These are phyloP conservation scores for Zhuliangozyma blackwelliae DNA, from an alignment of 1,139 yeast genomes.

Conservation along the genomic window DNA sequence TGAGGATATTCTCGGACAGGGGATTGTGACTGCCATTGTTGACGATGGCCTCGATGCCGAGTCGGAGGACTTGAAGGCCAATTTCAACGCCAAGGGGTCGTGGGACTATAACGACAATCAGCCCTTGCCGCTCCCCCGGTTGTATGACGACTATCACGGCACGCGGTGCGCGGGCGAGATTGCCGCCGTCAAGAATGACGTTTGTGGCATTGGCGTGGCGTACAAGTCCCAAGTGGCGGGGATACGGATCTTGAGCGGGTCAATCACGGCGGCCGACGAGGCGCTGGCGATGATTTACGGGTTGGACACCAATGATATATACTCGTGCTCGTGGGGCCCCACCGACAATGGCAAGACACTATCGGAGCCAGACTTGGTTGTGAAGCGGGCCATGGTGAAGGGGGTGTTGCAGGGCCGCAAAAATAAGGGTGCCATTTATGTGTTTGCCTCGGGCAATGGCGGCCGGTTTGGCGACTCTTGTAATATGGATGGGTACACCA, in stretches of 20 bases:
- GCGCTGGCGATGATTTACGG: constrained; percentile 84
- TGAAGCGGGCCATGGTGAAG: constrained; percentile 73
- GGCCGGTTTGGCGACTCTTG: constrained; percentile 82
- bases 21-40: constrained; percentile 78
- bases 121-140: constrained; percentile 72
- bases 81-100: constrained; percentile 71
- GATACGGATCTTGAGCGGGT: constrained; percentile 78
- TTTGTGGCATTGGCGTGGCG: constrained; percentile 95
- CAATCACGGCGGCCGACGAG: constrained; percentile 80
- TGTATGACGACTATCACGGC: constrained; percentile 89
- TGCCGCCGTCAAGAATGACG: constrained; percentile 82
- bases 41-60: constrained; percentile 94
- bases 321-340: constrained; percentile 99
- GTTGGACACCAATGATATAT: constrained; percentile 79
- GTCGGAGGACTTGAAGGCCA: constrained; percentile 63
- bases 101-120: constrained; percentile 88
- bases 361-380: constrained; percentile 78
- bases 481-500: constrained; percentile 96
- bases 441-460: constrained; percentile 97
- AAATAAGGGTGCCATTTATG: constrained; percentile 82
- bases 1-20: constrained; percentile 76
- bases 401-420: constrained; percentile 84
- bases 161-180: constrained; percentile 98
- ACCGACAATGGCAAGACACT: constrained; percentile 86
- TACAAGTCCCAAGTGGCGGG: constrained; percentile 85